Base-by-base conservation (phyloP, 2,329 filamentous ascomycete genomes). In the Capronia coronata region DNA sequence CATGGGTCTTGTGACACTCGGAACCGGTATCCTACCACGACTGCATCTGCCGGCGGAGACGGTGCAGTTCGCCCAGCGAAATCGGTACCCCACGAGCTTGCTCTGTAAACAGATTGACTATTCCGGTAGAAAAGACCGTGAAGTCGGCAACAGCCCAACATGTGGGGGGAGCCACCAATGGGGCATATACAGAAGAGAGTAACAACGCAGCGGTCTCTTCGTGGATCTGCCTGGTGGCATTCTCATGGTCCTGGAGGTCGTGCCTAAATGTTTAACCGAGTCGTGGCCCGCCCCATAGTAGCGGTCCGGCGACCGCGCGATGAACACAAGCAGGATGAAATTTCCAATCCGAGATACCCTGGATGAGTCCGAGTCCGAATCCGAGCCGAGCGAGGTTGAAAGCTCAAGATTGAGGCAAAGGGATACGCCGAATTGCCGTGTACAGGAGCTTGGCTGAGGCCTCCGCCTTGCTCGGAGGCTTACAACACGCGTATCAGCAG, bases 71-170 rank as follows among this genome's bases (percentile, higher is more conserved):
- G 14, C n/a, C 34, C 6, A 37, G 5, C 34, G 14, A 19, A 5
- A 37, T 11, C 34, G 30, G 30, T 34, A 34, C 30, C 30, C 30
- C 30, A 34, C 34, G 22, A 41, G 35, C n/a, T n/a, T n/a, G n/a
- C n/a, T n/a, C n/a, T n/a, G 53, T 55, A 55, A 55, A 52, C 53
- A 55, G 50, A 55, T 55, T 43, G 43, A 55, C 53, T 52, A 50
- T 50, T 55, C 34, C 44, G 53, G 53, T 41, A 52, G 19, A 8
- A 50, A 55, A 55, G 41, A 49, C 49, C 53, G 46, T 29, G 49
- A 55, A 43, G 43, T 55, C 49, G 52, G 52, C 19, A 23, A 37
- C 21, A 21, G 16, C 18, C 18, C 18, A 47, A 35, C 44, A 42
- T 46, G 48, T 51, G 52, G 52, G 52, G 52, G 43, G 42, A 47